Evolutionary conservation across 2,329 filamentous ascomycete species (phyloP), one percentile per base, ranked within the genome.

Genomic region (Fusarium concolor): DNA sequence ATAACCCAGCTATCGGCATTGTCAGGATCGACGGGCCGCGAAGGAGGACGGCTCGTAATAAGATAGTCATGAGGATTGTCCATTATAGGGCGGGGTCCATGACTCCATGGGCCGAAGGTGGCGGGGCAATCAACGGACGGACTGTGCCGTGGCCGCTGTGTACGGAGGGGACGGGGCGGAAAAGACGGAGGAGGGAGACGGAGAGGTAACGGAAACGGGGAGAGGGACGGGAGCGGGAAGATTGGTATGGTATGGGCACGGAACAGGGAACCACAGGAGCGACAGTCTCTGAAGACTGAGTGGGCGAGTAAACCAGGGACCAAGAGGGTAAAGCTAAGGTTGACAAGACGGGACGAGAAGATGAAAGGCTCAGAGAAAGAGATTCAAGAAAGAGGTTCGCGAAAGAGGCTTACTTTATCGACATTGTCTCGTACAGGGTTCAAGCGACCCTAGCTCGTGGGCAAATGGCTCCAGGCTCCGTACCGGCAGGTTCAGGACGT

Each of bases 1-100:
- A 97, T 97, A 44, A 97, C 95, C 95, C 95, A 97, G 74, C 86
- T 89, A 76, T 81, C 78, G 72, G 79, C 78, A 77, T 87, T 82
- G 82, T 88, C 81, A 88, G 85, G 81, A 76, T 86, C 79, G 60
- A 78, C 76, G 56, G 72, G 73, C 68, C 76, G 75, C 46, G 75
- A 67, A 68, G 72, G 72, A 66, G 76, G 70, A 67, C 74, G 75
- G 70, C 73, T 77, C 60, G 78, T 75, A 71, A 80, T 79, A 59
- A 80, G 75, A 68, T 80, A 80, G 71, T 80, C 79, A 73, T 79
- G 78, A 72, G 79, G 79, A 59, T 80, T 80, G 72, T 80, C 77
- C 79, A 80, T 80, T 71, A 65, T 77, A 76, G 70, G 70, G 70
- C 67, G 70, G 71, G 69, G 71, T 75, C 72, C 73, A 76, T 73